These are phyloP conservation scores for Gossypium aridum DNA, from an alignment of 441 rosid genomes.

Conservation along the genomic window DNA sequence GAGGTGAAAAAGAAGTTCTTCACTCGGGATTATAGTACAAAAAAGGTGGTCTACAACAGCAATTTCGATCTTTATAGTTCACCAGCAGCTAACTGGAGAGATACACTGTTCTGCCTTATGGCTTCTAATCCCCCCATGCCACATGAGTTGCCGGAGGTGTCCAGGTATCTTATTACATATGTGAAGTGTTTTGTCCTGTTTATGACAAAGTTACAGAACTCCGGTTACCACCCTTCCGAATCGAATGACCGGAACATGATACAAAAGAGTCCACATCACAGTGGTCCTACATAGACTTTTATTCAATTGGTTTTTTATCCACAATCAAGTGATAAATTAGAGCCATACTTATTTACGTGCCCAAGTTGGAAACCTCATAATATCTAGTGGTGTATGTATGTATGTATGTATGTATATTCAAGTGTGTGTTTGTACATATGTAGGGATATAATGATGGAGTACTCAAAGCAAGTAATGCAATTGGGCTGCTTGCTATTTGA, in stretches of 20 bases:
- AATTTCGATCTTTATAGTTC: neutral
- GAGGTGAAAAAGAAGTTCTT: neutral
- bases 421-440: neutral
- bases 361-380: too few relatives aligned
- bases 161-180: neutral
- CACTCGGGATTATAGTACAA: neutral
- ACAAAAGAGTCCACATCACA: too few relatives aligned
- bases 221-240: neutral
- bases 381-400: too few relatives aligned
- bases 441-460: constrained; percentile 19
- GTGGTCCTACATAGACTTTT: too few relatives aligned
- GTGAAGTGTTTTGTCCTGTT: neutral
- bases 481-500: constrained; percentile 28
- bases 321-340: too few relatives aligned
- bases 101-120: neutral
- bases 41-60: neutral
- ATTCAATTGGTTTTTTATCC: too few relatives aligned
- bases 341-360: too few relatives aligned
- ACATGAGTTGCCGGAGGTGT: neutral
- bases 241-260: neutral
- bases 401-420: neutral
- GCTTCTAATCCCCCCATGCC: neutral
- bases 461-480: constrained; percentile 18
- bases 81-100: constrained; percentile 2
- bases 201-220: neutral